Evolutionary conservation across 2,329 filamentous ascomycete species (phyloP).

Genomic region (Fusarium sp.): DNA sequence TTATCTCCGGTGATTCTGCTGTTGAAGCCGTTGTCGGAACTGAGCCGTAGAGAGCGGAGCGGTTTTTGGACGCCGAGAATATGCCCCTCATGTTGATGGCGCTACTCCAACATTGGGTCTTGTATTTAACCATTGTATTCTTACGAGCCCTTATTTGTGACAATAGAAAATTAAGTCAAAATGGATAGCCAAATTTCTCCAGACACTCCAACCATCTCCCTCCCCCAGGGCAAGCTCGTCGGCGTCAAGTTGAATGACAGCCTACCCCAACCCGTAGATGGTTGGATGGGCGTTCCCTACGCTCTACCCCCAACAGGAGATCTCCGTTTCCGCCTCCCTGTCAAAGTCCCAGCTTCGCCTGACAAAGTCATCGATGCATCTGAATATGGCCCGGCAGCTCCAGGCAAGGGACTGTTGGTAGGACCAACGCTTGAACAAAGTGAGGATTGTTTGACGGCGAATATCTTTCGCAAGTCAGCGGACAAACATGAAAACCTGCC

Average conservation of each 20-base stretch:
- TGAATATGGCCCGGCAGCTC: slow-evolving; percentile 48
- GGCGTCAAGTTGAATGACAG: slow-evolving; percentile 27
- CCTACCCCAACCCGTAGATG: slow-evolving; percentile 45
- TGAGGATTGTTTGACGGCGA: slow-evolving; percentile 65
- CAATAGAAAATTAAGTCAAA: background rate
- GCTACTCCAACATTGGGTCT: background rate
- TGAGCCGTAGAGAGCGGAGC: background rate
- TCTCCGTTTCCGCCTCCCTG: slow-evolving; percentile 54
- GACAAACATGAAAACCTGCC: slow-evolving; percentile 44
- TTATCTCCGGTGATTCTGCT: background rate
- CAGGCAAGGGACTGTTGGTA: slow-evolving; percentile 36
- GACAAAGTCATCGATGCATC: slow-evolving; percentile 46
- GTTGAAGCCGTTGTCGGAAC: slow-evolving; percentile 6
- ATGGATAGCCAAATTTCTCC: slow-evolving; percentile 25
- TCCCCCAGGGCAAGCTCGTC: slow-evolving; percentile 36
- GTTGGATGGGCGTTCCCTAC: slow-evolving; percentile 60
- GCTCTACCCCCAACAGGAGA: slow-evolving; percentile 56
- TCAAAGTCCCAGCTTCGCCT: slow-evolving; percentile 37
- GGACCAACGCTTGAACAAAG: slow-evolving; percentile 44
- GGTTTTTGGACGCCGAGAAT: slow-evolving; percentile 21
- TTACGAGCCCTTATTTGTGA: background rate
- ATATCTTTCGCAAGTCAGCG: slow-evolving; percentile 57
- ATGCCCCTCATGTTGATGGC: background rate
- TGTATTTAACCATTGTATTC: background rate
- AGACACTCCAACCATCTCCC: slow-evolving; percentile 17